These are phyloP conservation scores for Pseudogymnoascus sp. DNA, from an alignment of 2,329 filamentous ascomycete genomes.

Conservation along the genomic window DNA sequence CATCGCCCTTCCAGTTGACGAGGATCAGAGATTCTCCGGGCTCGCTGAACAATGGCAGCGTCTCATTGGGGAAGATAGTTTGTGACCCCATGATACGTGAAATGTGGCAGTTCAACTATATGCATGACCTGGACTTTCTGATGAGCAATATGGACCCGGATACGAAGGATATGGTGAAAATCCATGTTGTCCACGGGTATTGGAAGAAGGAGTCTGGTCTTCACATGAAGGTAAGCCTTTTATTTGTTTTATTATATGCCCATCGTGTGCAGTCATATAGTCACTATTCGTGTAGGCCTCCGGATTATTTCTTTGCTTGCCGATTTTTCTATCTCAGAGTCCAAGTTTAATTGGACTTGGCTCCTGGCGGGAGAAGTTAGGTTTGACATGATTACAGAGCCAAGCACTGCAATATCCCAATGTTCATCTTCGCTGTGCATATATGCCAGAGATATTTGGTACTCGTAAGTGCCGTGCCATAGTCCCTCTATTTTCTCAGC, in stretches of 20 bases:
- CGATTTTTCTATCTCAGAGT: neutral
- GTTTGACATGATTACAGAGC: conserved; percentile 39
- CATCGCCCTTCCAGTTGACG: conserved; percentile 55
- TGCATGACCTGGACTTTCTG: conserved; percentile 52
- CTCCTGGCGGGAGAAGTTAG: neutral
- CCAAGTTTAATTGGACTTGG: neutral
- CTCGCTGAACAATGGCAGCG: conserved; percentile 48
- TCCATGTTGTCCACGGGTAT: conserved; percentile 57
- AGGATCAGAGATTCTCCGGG: conserved; percentile 46
- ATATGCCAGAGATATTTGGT: conserved; percentile 77
- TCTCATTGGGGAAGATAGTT: conserved; percentile 51
- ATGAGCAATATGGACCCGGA: conserved; percentile 51
- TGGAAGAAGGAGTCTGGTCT: conserved; percentile 58
- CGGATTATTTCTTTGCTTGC: neutral
- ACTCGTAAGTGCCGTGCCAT: conserved; percentile 61
- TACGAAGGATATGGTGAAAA: conserved; percentile 42
- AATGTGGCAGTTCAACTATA: conserved; percentile 52
- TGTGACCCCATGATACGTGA: conserved; percentile 51
- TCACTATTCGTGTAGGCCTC: neutral
- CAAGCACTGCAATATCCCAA: conserved; percentile 57
- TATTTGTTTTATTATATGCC: neutral
- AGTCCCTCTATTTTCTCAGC: conserved; percentile 10
- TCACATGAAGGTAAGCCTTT: conserved; percentile 31
- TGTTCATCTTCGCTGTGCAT: conserved; percentile 64
- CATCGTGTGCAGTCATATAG: neutral